Conservation (phyloP, 176 grass and related monocot genomes). For the Avena sativa region DNA sequence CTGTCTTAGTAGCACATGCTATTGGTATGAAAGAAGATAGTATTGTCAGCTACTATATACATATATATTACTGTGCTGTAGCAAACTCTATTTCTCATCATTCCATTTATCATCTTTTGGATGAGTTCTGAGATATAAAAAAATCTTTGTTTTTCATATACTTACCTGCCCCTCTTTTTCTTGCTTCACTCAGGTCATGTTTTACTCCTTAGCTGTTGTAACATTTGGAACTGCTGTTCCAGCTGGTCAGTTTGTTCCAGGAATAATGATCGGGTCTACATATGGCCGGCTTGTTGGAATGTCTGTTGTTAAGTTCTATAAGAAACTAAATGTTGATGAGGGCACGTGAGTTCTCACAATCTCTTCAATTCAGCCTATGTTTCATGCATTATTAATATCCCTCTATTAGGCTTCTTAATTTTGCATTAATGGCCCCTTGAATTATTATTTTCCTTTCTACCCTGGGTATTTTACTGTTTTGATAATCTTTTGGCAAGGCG, state of each 20-base stretch:
- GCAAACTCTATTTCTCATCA: conserved; percentile 15
- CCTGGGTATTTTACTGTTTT: not conserved
- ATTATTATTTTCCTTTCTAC: conserved; percentile 3
- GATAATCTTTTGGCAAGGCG: not conserved
- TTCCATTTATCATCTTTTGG: conserved; percentile 15
- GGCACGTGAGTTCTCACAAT: conserved; percentile 84
- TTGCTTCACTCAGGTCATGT: conserved; percentile 78
- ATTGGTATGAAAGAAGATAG: conserved; percentile 8
- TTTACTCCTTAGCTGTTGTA: conserved; percentile 92
- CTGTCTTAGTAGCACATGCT: conserved; percentile 19
- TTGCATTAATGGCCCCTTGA: conserved; percentile 2
- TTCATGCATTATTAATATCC: conserved; percentile 20
- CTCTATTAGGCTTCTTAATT: conserved; percentile 14
- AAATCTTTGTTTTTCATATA: not conserved
- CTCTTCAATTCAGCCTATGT: conserved; percentile 13
- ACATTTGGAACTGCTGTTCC: conserved; percentile 99
- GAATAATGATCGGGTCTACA: conserved; percentile 99
- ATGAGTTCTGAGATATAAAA: conserved; percentile 9
- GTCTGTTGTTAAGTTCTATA: conserved; percentile 93
- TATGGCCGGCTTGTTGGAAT: conserved; percentile 99
- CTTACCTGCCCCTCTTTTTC: conserved; percentile 11
- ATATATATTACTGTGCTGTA: conserved; percentile 17
- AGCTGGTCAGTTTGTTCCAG: conserved; percentile 97
- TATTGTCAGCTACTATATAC: not conserved
- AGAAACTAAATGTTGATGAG: conserved; percentile 91